Conservation (phyloP, 805 yeast species). For the Isabelozyma pseudorhagii region DNA sequence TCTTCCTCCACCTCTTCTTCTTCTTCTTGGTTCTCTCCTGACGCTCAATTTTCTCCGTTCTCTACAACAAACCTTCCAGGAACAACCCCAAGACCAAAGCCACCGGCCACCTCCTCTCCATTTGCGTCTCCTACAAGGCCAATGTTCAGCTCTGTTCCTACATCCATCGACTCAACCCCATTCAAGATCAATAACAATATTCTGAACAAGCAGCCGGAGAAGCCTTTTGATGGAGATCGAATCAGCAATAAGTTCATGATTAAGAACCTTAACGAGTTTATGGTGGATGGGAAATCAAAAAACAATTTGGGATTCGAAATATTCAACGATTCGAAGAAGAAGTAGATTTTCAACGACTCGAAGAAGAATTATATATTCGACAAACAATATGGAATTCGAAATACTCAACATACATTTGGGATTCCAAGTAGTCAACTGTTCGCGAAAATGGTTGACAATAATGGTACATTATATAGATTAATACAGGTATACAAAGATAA, state of each 20-base stretch:
- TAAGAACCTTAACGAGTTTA: slow-evolving; percentile 1
- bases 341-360: neutral
- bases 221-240: neutral
- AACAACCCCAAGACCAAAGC: slow-evolving; percentile 1
- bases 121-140: neutral
- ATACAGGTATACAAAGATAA: neutral
- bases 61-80: neutral
- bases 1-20: neutral
- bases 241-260: neutral
- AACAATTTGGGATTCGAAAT: slow-evolving; percentile 1
- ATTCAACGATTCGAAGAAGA: neutral
- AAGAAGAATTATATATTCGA: neutral
- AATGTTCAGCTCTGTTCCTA: neutral
- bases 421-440: neutral
- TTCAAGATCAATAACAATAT: neutral
- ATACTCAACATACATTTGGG: neutral
- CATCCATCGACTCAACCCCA: neutral
- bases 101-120: neutral
- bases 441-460: neutral
- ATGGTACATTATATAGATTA: neutral
- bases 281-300: neutral
- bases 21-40: neutral
- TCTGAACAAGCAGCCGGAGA: neutral
- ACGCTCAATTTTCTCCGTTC: neutral
- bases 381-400: neutral